Evolutionary conservation across 495 filamentous ascomycete species (phyloP), one percentile per base, ranked within the genome.

Genomic region (Aspergillus carlsbadensis): DNA sequence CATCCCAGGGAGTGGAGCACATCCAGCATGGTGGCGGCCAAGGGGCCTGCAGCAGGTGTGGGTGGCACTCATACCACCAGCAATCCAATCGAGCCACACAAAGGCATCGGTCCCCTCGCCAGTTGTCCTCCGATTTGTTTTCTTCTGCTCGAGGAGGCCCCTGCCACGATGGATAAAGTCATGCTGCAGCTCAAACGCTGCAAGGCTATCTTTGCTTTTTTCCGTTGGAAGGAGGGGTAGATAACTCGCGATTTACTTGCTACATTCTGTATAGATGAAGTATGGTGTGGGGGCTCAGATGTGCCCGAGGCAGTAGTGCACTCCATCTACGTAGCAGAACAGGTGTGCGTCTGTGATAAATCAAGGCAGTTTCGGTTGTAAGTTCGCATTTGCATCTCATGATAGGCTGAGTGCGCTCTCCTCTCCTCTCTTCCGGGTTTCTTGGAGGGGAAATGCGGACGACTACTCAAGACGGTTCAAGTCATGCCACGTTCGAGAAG

Each of bases 111-210:
- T 21, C 46, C 13, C 47, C 20, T 29, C 26, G 26, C 26, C 26
- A 50, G 33, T 39, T 14, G n/a, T 8, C 33, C 24, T 50, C 47
- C 47, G 47, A 39, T 37, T 50, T 50, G 47, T 50, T 50, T 50
- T 50, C 47, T 39, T 50, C 20, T 21, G 24, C 42, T 17, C 41
- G 26, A 14, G 24, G 8, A 29, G 42, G 21, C 42, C 37, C 15
- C 33, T 49, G 31, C 44, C 18, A 17, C 43, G 43, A 29, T 14
- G 43, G 18, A 18, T 10, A 24, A 13, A 22, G 17, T 50, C 47
- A 50, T 50, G 34, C 47, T 50, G 34, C 37, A 50, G 26, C 18
- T 26, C 22, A 50, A 5, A 20, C 29, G n/a, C 14, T 26, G 22
- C 17, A 10, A 6, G 2, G 17, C 37, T 15, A 17, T 41, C 37